A percentile compares a stretch with the other conserved stretches of the same genome.
Conservation (phyloP, 2,329 filamentous ascomycete species). For the Penicillium brevicompactum region DNA sequence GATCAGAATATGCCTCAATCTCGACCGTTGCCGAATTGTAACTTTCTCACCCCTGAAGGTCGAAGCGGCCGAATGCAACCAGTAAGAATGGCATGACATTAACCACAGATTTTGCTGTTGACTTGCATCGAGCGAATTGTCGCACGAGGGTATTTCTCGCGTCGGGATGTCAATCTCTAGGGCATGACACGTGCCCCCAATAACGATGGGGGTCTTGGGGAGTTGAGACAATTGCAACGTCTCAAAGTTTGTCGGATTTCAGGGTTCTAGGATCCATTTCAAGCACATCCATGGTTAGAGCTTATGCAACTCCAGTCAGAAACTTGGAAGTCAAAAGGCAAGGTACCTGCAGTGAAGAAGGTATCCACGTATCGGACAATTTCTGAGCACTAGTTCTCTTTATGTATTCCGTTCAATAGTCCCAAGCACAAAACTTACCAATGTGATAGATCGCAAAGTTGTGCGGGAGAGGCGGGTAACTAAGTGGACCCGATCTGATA, state of each 20-base stretch:
- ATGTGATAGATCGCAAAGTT: constrained; percentile 23
- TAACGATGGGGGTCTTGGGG: constrained; percentile 5
- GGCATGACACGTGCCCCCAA: constrained; percentile 22
- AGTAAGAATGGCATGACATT: constrained; percentile 12
- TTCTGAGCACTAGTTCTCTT: constrained; percentile 15
- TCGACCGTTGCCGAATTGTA: constrained; percentile 6
- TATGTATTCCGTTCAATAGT: constrained; percentile 18
- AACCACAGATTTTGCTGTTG: constrained; percentile 6
- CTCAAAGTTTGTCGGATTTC: constrained; percentile 1
- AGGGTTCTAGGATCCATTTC: constrained; percentile 7
- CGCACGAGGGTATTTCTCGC: constrained; percentile 1
- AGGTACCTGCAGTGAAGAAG: constrained; percentile 24
- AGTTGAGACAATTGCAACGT: constrained; percentile 17
- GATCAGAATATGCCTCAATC: constrained; percentile 4
- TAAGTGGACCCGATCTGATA: constrained; percentile 17
- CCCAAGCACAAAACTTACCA: background rate
- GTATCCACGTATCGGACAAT: constrained; percentile 19
- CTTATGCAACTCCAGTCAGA: constrained; percentile 12
- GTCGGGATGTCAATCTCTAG: constrained; percentile 10
- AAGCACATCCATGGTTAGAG: constrained; percentile 19
- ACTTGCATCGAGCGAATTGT: constrained; percentile 8
- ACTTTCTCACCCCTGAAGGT: constrained; percentile 7
- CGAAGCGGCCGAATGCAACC: constrained; percentile 22
- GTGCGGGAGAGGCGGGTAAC: constrained; percentile 11
- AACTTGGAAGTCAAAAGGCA: constrained; percentile 17